Evolutionary conservation across 164 flowering plant genomes (phyloP), one percentile per base, ranked within the genome.

Genomic region (Cinnamomum chago): DNA sequence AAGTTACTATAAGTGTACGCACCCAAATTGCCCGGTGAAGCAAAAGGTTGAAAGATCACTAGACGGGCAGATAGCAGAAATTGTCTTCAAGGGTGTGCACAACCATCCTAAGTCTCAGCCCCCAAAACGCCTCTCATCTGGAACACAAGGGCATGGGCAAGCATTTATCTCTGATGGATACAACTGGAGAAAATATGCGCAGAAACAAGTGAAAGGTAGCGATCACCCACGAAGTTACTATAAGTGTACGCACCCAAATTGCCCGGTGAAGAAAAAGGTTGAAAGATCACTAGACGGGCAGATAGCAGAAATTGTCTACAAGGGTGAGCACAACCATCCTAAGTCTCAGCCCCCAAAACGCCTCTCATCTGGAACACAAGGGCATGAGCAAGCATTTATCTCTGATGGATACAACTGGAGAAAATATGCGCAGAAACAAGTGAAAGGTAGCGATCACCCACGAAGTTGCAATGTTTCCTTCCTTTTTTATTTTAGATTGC

Each of bases 101-200:
- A 90, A 83, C 77, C 98, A 94, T 75, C 33, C 85, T 35, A 94
- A 91, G 81, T 94, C 95, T 77, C 90, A 84, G 73, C 92, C 87
- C 77, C 87, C 87, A 9, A 87, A 87, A 69, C 80, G 86, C 25
- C 80, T 60, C 65, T 78, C 85, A 51, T 77, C 86, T 27, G 86
- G 81, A 30, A 70, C 76, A 62, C 84, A 80, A 73, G 73, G 76
- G 30, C 84, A 80, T 70, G 73, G 76, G 27, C 75, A 65, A 79
- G 88, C 83, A 55, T 25, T 73, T 51, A 81, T 50, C 58, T 70
- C 85, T 64, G 86, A 84, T 70, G 85, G 85, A 27, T 90, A 91
- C 79, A 94, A 88, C 65, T 94, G 98, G 98, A 86, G 96, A 77
- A 94, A 94, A 76, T 94, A 94, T 73, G 97, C 97, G 51, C 98